Evolutionary conservation across 139 green algal genomes (phyloP), one percentile per base, ranked within the genome.

Genomic region (Chlorella sorokiniana): DNA sequence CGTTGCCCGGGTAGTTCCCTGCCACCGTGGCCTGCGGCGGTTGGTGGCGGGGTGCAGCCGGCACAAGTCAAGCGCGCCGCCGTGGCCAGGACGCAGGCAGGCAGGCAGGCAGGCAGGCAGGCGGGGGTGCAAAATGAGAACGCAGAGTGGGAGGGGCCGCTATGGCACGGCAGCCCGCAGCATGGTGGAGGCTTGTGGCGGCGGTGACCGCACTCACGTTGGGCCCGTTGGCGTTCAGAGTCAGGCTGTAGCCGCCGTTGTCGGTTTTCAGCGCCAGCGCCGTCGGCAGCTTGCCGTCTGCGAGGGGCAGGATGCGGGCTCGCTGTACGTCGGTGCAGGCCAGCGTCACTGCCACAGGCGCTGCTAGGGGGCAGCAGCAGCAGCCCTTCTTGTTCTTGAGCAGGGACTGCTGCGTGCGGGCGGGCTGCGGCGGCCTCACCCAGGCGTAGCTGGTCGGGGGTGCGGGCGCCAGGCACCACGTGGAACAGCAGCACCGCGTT

Each of bases 401-500:
- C 68, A 27, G 25, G 27, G 37, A 5, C 40, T 22, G 2, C 51
- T 9, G 27, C 8, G 35, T 3, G 71, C 4, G 27, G 35, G 16
- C 69, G 29, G 42, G 29, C 25, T 27, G 48, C 8, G 22, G 42
- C 62, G 7, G 20, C 4, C 72, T n/a, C 25, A 79, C 72, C 31
- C 52, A 69, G n/a, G 22, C 27, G 25, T 22, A 85, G 68, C 42
- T 56, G 40, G 22, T 76, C 69, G 10, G 54, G 52, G 0, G 61
- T 61, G 3, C 72, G 27, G 25, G 78, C 78, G 6, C 75, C 78
- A 6, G 71, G 61, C 18, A 61, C 56, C 27, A 85, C 59, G 72
- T 88, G 84, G 78, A 83, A 88, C 2, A 82, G 76, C 51, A 88
- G 56, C 64, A 88, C 78, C 7, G 67, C 62, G 29, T 44, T 73